phyloP scores from a whole-genome alignment of 2,329 filamentous ascomycete genomes.

The Teratosphaeria destructans region DNA sequence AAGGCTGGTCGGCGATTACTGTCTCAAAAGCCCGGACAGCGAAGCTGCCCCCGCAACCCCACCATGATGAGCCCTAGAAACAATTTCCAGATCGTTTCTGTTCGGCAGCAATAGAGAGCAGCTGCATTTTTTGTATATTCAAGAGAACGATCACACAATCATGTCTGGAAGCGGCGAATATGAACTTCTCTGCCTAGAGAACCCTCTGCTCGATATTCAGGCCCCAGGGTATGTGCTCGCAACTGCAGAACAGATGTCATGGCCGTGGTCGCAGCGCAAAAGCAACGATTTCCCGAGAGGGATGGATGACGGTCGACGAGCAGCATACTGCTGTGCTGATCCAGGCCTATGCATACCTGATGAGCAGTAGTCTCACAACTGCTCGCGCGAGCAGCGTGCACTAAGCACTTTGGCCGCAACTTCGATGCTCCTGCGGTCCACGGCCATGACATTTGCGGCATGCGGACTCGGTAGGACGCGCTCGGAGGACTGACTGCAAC shows the following conservation, averaged over 20 bases:
- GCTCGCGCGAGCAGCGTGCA: background rate
- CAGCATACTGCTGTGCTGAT: background rate
- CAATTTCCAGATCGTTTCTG: background rate
- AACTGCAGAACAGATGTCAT: background rate
- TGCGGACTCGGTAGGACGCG: background rate
- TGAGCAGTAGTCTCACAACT: background rate
- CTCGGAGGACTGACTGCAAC: conserved; percentile 13
- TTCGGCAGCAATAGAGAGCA: background rate
- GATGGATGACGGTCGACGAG: background rate
- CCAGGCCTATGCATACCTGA: conserved; percentile 5
- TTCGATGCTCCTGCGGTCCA: background rate
- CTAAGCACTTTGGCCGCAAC: background rate
- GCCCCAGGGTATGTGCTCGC: conserved; percentile 49
- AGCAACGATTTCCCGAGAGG: background rate
- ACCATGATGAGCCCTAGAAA: background rate
- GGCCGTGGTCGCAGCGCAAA: background rate
- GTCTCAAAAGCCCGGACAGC: background rate
- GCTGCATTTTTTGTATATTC: background rate
- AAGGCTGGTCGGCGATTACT: background rate
- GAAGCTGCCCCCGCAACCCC: background rate
- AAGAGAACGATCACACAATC: background rate
- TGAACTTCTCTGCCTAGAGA: conserved; percentile 87
- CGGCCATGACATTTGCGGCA: background rate
- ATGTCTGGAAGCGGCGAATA: conserved; percentile 47
- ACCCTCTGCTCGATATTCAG: conserved; percentile 96